These are phyloP conservation scores for Exserohilum rostratum DNA, from an alignment of 2,329 filamentous ascomycete species.

Conservation along the genomic window DNA sequence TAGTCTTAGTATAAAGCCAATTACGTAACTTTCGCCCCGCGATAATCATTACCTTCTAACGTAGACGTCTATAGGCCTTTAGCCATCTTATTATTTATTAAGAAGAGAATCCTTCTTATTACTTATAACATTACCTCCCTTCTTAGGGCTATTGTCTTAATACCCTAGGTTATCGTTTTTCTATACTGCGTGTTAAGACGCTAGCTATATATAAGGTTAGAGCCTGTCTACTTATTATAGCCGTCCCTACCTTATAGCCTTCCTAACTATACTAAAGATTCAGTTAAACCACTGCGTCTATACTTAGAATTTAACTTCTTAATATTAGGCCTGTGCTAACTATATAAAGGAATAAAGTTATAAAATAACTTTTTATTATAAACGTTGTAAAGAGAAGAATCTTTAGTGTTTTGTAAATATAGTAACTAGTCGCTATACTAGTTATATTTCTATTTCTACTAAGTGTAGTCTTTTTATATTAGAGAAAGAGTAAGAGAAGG, in stretches of 20 bases:
- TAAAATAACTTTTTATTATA: not conserved
- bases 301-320: not conserved
- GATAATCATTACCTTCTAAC: too few species aligned
- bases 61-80: too few species aligned
- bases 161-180: not conserved
- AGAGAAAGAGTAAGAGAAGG: conserved; percentile 1
- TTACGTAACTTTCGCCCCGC: too few species aligned
- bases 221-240: not conserved
- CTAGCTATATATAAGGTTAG: not conserved
- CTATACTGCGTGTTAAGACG: not conserved
- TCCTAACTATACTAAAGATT: conserved; percentile 1
- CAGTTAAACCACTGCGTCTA: too few species aligned
- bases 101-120: not conserved
- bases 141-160: not conserved
- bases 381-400: not conserved
- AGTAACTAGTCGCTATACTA: not conserved
- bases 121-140: conserved; percentile 4
- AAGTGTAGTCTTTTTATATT: not conserved
- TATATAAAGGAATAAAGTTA: not conserved
- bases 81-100: too few species aligned
- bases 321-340: not conserved
- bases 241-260: not conserved
- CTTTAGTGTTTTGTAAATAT: not conserved
- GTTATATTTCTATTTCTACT: not conserved
- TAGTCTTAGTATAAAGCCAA: too few species aligned